A percentile compares a stretch with the other conserved stretches of the same genome.
Conservation (phyloP, 345 rosid genomes). For the Camelina hispida region DNA sequence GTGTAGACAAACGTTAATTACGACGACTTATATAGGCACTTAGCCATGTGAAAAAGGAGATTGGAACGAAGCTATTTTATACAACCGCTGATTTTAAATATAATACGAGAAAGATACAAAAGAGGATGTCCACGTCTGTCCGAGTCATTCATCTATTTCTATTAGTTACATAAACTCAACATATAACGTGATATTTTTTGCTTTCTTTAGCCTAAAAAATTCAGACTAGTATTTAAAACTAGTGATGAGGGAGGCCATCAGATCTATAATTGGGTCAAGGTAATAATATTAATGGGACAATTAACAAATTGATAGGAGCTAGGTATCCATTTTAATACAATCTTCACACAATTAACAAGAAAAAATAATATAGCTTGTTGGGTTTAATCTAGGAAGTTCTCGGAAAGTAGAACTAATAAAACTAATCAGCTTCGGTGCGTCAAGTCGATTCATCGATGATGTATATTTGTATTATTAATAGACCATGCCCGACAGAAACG, state of each 20-base stretch:
- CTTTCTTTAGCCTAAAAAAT: conserved; percentile 9
- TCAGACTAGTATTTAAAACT: conserved; percentile 16
- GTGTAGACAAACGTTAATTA: not conserved
- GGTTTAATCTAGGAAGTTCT: conserved; percentile 24
- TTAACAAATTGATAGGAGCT: conserved; percentile 22
- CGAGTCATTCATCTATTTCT: conserved; percentile 29
- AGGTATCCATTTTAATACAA: conserved; percentile 27
- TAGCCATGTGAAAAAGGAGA: conserved; percentile 11
- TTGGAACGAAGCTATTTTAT: not conserved
- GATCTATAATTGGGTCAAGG: conserved; percentile 27
- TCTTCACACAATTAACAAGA: not conserved
- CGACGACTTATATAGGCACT: not conserved
- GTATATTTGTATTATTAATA: conserved; percentile 1
- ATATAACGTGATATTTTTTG: conserved; percentile 29
- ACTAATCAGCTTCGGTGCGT: conserved; percentile 11
- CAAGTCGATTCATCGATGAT: conserved; percentile 8
- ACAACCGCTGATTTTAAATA: conserved; percentile 3
- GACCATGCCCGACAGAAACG: conserved; percentile 29
- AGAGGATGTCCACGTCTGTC: conserved; percentile 32
- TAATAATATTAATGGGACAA: conserved; percentile 14
- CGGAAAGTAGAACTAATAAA: conserved; percentile 15
- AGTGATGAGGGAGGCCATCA: conserved; percentile 20
- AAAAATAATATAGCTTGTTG: conserved; percentile 13
- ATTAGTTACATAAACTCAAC: conserved; percentile 19
- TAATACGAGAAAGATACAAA: conserved; percentile 26